Evolutionary conservation across 2,329 filamentous ascomycete species (phyloP).

Genomic region (Pseudogymnoascus sp.): DNA sequence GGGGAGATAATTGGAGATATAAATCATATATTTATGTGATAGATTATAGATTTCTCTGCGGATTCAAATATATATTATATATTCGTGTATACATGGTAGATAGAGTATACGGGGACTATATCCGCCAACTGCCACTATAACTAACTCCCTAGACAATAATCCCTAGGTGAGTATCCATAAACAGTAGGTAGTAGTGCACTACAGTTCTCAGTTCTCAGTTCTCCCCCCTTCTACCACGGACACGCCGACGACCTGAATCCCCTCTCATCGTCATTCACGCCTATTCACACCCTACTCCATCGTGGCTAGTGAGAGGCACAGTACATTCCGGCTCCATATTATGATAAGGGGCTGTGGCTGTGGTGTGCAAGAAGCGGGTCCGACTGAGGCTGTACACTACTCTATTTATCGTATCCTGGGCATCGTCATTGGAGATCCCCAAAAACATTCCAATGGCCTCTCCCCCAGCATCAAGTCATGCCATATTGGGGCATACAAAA

Average conservation of each 20-base stretch:
- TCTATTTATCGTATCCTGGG: background rate
- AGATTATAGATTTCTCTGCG: background rate
- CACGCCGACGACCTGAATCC: background rate
- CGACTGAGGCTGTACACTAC: background rate
- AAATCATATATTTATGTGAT: background rate
- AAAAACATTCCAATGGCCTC: background rate
- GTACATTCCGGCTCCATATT: background rate
- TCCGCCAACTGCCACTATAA: background rate
- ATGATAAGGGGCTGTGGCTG: conserved; percentile 3
- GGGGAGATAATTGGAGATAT: background rate
- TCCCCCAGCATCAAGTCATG: background rate
- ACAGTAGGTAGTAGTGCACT: background rate
- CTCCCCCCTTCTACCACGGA: background rate
- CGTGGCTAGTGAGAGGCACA: background rate
- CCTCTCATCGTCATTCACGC: background rate
- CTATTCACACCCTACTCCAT: background rate
- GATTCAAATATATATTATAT: background rate
- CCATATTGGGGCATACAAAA: background rate
- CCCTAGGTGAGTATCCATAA: background rate
- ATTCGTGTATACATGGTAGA: background rate
- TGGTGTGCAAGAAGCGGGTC: background rate
- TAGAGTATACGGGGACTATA: background rate
- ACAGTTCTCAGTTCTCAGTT: no score
- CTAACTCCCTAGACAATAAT: background rate
- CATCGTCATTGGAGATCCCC: background rate